Evolutionary conservation across 805 yeast species (phyloP).

Genomic region (Candida easanensis): DNA sequence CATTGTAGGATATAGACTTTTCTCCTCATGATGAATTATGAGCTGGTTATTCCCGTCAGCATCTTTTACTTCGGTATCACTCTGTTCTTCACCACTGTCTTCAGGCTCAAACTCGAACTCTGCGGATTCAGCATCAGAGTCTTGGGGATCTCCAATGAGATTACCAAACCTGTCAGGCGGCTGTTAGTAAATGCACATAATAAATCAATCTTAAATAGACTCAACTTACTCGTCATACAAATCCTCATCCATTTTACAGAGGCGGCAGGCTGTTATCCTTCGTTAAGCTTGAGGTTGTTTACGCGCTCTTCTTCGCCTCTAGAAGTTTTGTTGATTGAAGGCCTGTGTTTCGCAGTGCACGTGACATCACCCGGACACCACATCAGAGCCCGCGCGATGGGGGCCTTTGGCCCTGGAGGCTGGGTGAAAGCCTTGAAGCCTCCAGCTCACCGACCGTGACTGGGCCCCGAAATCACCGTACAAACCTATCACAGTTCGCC

Average conservation of each 20-base stretch:
- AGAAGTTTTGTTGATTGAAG: constrained; percentile 1
- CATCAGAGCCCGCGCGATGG: background rate
- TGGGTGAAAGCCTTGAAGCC: too few relatives aligned
- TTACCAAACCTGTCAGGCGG: constrained; percentile 53
- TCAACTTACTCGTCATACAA: constrained; percentile 65
- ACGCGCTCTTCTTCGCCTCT: background rate
- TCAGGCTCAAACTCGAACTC: constrained; percentile 18
- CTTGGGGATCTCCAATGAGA: constrained; percentile 50
- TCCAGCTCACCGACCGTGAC: too few relatives aligned
- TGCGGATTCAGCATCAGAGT: constrained; percentile 43
- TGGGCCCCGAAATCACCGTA: too few relatives aligned
- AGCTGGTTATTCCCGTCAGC: constrained; percentile 18
- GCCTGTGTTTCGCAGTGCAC: too few relatives aligned
- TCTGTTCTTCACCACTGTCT: constrained; percentile 27
- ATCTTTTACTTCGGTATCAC: constrained; percentile 9
- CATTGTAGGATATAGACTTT: constrained; percentile 40
- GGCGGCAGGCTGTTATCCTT: too few relatives aligned
- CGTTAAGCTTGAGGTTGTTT: background rate
- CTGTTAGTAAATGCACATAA: background rate
- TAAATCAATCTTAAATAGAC: background rate
- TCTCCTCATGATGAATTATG: constrained; percentile 44
- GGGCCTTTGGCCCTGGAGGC: background rate
- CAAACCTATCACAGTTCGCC: too few relatives aligned
- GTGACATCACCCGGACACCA: background rate
- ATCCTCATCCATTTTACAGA: constrained; percentile 53